Evolutionary conservation across 2,329 filamentous ascomycete species (phyloP).

Genomic region (Neofusicoccum sp.): DNA sequence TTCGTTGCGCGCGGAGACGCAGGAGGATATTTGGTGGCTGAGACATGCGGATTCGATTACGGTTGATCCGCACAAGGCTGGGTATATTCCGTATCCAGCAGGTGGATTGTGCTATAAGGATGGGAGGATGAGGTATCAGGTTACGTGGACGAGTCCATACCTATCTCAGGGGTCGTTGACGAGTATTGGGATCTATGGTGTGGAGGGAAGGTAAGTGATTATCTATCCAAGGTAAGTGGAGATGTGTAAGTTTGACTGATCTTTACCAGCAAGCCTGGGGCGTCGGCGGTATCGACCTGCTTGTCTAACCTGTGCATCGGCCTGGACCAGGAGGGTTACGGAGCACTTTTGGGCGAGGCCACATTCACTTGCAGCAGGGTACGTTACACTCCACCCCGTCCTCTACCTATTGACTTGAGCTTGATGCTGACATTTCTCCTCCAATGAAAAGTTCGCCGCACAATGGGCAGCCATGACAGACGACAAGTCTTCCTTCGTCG

Average conservation of each 20-base stretch:
- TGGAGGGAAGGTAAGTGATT: conserved; percentile 45
- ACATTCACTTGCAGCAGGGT: conserved; percentile 49
- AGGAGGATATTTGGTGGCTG: conserved; percentile 45
- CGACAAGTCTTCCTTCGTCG: conserved; percentile 38
- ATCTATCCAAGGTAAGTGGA: background rate
- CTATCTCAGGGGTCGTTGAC: conserved; percentile 43
- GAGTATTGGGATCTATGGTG: conserved; percentile 49
- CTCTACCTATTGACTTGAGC: background rate
- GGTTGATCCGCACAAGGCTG: conserved; percentile 53
- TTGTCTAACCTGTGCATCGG: conserved; percentile 50
- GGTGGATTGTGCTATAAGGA: conserved; percentile 51
- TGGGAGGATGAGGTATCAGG: conserved; percentile 46
- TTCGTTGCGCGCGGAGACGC: conserved; percentile 39
- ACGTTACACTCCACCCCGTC: conserved; percentile 18
- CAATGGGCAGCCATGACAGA: conserved; percentile 47
- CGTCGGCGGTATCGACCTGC: conserved; percentile 50
- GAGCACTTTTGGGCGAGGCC: conserved; percentile 46
- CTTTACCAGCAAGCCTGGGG: conserved; percentile 47
- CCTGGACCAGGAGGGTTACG: conserved; percentile 46
- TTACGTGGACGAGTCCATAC: conserved; percentile 50
- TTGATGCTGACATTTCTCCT: background rate
- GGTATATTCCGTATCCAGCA: conserved; percentile 52
- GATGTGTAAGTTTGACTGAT: background rate
- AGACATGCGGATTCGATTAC: conserved; percentile 50
- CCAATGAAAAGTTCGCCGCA: conserved; percentile 33